phyloP scores from a whole-genome alignment of 495 filamentous ascomycete genomes.

The Physcia stellaris region DNA sequence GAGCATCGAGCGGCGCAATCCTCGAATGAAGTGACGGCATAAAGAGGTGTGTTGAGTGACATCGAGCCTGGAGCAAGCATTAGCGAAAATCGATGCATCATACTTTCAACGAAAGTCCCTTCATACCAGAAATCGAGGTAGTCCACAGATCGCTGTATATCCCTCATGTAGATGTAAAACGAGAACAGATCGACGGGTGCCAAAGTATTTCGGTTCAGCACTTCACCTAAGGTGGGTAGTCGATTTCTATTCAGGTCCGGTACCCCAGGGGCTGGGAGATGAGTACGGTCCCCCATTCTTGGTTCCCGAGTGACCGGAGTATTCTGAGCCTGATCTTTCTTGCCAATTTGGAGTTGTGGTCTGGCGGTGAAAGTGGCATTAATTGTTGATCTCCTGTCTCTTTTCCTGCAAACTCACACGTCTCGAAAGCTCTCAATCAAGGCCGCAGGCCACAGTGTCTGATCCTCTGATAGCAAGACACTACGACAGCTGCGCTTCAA shows the following conservation, averaged over 20 bases:
- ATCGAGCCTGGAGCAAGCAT: constrained; percentile 61
- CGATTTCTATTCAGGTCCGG: constrained; percentile 48
- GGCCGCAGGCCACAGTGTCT: too few relatives aligned
- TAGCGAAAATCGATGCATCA: not conserved
- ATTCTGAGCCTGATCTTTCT: too few relatives aligned
- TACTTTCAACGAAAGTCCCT: not conserved
- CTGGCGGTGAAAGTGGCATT: too few relatives aligned
- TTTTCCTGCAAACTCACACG: too few relatives aligned
- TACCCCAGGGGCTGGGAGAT: too few relatives aligned
- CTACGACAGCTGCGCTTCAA: too few relatives aligned
- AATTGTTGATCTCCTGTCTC: too few relatives aligned
- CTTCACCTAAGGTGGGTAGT: constrained; percentile 87
- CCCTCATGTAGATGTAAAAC: constrained; percentile 99
- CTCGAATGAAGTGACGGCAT: constrained; percentile 93
- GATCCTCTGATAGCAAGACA: too few relatives aligned
- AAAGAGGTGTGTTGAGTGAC: constrained; percentile 97
- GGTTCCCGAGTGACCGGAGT: too few relatives aligned
- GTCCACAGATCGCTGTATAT: constrained; percentile 93
- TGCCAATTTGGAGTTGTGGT: too few relatives aligned
- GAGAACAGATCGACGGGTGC: constrained; percentile 94
- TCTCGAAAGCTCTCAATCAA: too few relatives aligned
- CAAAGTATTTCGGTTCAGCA: constrained; percentile 77
- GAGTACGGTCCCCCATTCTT: too few relatives aligned
- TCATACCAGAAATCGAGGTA: constrained; percentile 95
- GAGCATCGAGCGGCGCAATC: constrained; percentile 83